Evolutionary conservation across 2,329 filamentous ascomycete genomes (phyloP), one percentile per base, ranked within the genome.

Genomic region (Allantophomopsis cytisporea): DNA sequence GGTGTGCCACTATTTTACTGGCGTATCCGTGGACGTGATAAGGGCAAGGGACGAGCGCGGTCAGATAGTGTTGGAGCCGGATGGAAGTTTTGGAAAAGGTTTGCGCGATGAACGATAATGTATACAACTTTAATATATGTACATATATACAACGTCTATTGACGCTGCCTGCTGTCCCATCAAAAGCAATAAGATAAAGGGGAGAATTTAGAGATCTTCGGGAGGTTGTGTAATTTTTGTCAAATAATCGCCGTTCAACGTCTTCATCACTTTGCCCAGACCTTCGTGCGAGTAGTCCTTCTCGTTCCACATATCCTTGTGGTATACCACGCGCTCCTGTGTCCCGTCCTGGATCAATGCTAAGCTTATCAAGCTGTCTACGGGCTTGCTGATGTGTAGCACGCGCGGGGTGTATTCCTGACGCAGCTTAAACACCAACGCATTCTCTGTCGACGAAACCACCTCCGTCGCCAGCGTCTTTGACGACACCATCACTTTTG

Each of bases 1-100:
- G 91, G 91, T 1, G 66, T 96, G 31, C 83, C 87, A 0, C 75
- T 96, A 20, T 98, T 89, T 61, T 94, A 83, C 57, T 94, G 82
- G 76, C 73, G 86, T 48, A 80, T 95, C 36, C 75, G 76, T 38
- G 71, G 80, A 16, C 68, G 76, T 36, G 75, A 81, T 50, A 58
- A 63, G 18, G 55, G 58, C 8, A 66, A 65, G 50, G 61, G 64
- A 43, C 64, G 59, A 31, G 58, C 69, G 54, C 58, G 64, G 37
- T 64, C 59, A 35, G 58, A 50, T 7, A 56, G 53, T 39, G 39
- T 41, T 6, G 55, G 52, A 42, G 57, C 60, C 31, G 68, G 70
- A 58, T 80, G 73, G 72, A 68, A 69, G 55, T 78, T 80, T 51
- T 80, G 76, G 75, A 67, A 60, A 54, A 55, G 60, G 42, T 61